phyloP scores from a whole-genome alignment of 768 basidiomycete genomes.

The Pleurotus platypus region DNA sequence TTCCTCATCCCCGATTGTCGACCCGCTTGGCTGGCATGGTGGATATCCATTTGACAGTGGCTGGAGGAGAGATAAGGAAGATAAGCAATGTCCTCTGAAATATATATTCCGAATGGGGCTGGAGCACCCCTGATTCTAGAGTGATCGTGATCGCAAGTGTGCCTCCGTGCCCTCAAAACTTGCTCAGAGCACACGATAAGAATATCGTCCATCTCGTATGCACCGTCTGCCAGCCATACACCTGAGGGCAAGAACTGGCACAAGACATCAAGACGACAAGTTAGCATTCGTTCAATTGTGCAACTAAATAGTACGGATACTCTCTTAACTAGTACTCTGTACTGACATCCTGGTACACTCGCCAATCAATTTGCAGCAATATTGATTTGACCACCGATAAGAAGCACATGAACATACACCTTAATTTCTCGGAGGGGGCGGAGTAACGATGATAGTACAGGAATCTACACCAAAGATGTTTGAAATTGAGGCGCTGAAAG shows the following conservation, averaged over 20 bases:
- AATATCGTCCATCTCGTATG: not conserved
- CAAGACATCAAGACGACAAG: not conserved
- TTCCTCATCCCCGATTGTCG: constrained; percentile 4
- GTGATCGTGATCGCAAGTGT: not conserved
- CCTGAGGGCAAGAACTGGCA: not conserved
- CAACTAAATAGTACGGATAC: too few relatives aligned
- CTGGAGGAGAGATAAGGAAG: constrained; percentile 4
- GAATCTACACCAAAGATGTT: too few relatives aligned
- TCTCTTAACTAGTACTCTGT: too few relatives aligned
- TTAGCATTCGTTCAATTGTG: too few relatives aligned
- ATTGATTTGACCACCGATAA: too few relatives aligned
- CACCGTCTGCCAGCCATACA: not conserved
- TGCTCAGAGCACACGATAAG: not conserved
- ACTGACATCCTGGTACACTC: too few relatives aligned
- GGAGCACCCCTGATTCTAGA: not conserved
- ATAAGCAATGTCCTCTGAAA: constrained; percentile 5
- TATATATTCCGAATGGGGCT: not conserved
- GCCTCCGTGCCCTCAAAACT: not conserved
- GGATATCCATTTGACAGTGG: not conserved
- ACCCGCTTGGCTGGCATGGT: not conserved
- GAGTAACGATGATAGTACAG: too few relatives aligned
- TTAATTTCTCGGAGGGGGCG: too few relatives aligned
- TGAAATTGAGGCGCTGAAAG: not conserved
- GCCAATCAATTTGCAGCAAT: too few relatives aligned
- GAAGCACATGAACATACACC: too few relatives aligned